Percentiles rank a stretch among this genome's conserved stretches.
Evolutionary conservation across 2,329 filamentous ascomycete species (phyloP).

Genomic region (Paracoccidioides brasiliensis): DNA sequence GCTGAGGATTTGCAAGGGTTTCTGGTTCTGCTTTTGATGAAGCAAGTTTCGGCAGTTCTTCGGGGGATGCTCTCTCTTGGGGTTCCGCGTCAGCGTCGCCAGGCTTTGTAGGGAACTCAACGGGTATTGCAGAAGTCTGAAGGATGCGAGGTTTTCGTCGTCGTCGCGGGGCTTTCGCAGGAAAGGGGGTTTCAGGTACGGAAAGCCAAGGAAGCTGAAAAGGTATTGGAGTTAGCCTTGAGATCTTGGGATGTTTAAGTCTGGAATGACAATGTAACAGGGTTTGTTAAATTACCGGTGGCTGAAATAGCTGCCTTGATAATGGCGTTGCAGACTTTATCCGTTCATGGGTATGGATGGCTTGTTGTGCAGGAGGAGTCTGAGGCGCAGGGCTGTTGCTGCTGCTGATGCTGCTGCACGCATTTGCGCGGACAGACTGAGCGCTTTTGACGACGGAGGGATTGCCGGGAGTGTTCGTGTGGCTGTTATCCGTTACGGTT

Average conservation of each 20-base stretch:
- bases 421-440: no score
- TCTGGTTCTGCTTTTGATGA: conserved; percentile 38
- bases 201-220: conserved; percentile 48
- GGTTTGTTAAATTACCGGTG: conserved; percentile 18
- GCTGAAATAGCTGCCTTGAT: conserved; percentile 13
- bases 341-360: conserved; percentile 12
- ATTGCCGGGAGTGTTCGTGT: conserved; percentile 16
- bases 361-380: conserved; percentile 12
- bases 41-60: conserved; percentile 12
- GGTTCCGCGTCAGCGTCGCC: conserved; percentile 12
- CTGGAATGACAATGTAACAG: conserved; percentile 6
- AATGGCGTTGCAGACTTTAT: conserved; percentile 10
- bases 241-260: neutral
- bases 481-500: conserved; percentile 17
- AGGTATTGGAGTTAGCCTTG: conserved; percentile 1
- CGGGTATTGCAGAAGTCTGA: conserved; percentile 20
- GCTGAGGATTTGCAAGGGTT: conserved; percentile 46
- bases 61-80: conserved; percentile 12
- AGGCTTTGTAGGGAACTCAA: conserved; percentile 41
- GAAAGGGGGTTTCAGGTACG: conserved; percentile 41
- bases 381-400: conserved; percentile 22
- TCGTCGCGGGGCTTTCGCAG: conserved; percentile 36
- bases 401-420: conserved; percentile 1
- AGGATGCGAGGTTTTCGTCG: conserved; percentile 30
- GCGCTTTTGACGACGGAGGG: conserved; percentile 8